These are phyloP conservation scores for Cenococcum geophilum DNA, from an alignment of 495 filamentous ascomycete genomes.

Conservation along the genomic window DNA sequence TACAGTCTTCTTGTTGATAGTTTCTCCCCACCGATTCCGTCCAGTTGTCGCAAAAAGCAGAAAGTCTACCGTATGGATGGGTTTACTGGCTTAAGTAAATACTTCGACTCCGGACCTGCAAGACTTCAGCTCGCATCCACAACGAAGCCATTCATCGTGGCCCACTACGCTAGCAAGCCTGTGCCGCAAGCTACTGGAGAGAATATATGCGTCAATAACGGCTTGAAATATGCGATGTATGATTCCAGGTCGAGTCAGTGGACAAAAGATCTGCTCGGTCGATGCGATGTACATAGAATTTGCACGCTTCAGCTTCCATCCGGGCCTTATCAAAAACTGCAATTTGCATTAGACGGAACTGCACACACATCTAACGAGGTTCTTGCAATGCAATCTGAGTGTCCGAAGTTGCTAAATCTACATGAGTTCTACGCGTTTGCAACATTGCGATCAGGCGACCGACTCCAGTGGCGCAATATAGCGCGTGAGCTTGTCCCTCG, in stretches of 20 bases:
- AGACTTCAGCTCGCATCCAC: background rate
- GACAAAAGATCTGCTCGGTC: background rate
- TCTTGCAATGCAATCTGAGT: constrained; percentile 35
- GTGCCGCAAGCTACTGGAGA: constrained; percentile 25
- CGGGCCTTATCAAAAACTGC: background rate
- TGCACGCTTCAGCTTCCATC: background rate
- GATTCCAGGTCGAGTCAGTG: background rate
- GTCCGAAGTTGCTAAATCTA: constrained; percentile 42
- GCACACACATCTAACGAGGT: background rate
- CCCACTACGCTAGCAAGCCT: constrained; percentile 28
- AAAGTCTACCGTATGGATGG: too few species aligned
- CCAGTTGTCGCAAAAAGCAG: too few species aligned
- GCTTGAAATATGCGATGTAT: constrained; percentile 12
- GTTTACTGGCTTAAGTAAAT: background rate
- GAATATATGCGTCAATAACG: constrained; percentile 11
- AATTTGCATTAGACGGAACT: background rate
- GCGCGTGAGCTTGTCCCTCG: constrained; percentile 46
- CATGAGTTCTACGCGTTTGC: constrained; percentile 49
- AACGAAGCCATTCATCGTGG: background rate
- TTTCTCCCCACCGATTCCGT: too few species aligned
- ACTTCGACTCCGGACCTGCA: background rate
- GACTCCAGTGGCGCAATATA: constrained; percentile 53
- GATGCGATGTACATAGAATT: background rate
- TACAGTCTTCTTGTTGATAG: constrained; percentile 37
- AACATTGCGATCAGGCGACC: constrained; percentile 43